A percentile compares a stretch with the other conserved stretches of the same genome.
phyloP scores from a whole-genome alignment of 208 protist genomes.

The Leishmania arabica region DNA sequence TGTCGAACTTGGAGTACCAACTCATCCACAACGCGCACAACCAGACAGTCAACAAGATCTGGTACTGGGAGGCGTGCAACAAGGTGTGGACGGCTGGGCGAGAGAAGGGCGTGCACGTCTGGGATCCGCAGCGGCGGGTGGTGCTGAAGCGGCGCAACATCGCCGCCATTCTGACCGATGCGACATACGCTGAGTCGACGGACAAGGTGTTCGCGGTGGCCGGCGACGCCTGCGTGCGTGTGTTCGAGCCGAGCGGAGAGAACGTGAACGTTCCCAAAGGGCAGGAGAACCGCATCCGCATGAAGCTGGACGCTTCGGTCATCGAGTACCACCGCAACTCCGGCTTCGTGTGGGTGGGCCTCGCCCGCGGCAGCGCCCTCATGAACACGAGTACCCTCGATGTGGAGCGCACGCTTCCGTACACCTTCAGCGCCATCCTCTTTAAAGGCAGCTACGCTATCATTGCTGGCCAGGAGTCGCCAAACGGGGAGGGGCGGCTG shows the following conservation, averaged over 20 bases:
- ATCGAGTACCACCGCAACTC: conserved; percentile 69
- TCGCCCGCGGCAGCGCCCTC: conserved; percentile 50
- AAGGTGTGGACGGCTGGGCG: conserved; percentile 85
- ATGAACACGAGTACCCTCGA: conserved; percentile 70
- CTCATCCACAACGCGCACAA: conserved; percentile 69
- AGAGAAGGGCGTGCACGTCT: conserved; percentile 85
- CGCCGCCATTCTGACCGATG: conserved; percentile 71
- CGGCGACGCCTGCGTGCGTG: conserved; percentile 79
- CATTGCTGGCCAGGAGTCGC: conserved; percentile 55
- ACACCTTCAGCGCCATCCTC: conserved; percentile 57
- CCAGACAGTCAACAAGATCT: conserved; percentile 74
- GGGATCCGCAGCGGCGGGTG: conserved; percentile 82
- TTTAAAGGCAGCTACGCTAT: conserved; percentile 77
- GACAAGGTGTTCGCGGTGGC: conserved; percentile 81
- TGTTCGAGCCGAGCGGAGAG: conserved; percentile 77
- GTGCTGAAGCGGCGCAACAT: conserved; percentile 83
- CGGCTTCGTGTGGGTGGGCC: conserved; percentile 70
- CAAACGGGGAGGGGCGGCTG: conserved; percentile 46
- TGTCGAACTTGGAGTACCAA: conserved; percentile 43
- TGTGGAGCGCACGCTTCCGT: conserved; percentile 38
- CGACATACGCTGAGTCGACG: conserved; percentile 57
- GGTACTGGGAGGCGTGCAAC: conserved; percentile 63
- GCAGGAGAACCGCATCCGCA: conserved; percentile 62
- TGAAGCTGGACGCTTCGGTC: conserved; percentile 66
- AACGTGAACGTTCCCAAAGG: conserved; percentile 53